Percentiles rank a stretch among this genome's conserved stretches.
phyloP scores from a whole-genome alignment of 2,329 filamentous ascomycete species.

The Fusarium brachygibbosum region DNA sequence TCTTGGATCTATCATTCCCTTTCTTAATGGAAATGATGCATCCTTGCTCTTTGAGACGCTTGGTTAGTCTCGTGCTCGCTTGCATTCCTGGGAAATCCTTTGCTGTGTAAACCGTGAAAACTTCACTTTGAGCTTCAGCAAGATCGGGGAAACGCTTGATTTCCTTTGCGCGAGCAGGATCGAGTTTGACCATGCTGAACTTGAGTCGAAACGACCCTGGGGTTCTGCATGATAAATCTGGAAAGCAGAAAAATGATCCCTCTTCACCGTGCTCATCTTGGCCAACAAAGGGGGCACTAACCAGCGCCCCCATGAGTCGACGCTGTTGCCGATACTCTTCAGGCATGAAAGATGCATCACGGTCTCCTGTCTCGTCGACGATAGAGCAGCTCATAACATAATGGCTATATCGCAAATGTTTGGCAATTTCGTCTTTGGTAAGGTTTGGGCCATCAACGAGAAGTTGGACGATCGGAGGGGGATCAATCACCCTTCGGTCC shows the following conservation, averaged over 20 bases:
- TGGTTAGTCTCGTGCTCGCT: slow-evolving; percentile 80
- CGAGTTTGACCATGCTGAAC: slow-evolving; percentile 80
- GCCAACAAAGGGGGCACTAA: slow-evolving; percentile 81
- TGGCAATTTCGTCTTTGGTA: slow-evolving; percentile 66
- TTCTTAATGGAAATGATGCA: slow-evolving; percentile 90
- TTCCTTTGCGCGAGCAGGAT: slow-evolving; percentile 68
- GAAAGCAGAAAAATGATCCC: slow-evolving; percentile 89
- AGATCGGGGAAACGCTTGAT: slow-evolving; percentile 63
- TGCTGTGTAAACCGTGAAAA: slow-evolving; percentile 85
- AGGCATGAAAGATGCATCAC: slow-evolving; percentile 79
- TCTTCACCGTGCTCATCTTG: slow-evolving; percentile 79
- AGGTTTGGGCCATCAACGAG: slow-evolving; percentile 70
- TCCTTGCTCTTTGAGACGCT: slow-evolving; percentile 81
- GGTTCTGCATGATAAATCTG: slow-evolving; percentile 83
- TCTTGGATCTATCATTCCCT: slow-evolving; percentile 75
- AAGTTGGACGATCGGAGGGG: slow-evolving; percentile 84
- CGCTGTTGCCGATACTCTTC: slow-evolving; percentile 79
- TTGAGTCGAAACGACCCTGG: slow-evolving; percentile 81
- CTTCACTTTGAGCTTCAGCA: slow-evolving; percentile 71
- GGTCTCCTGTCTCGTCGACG: slow-evolving; percentile 75
- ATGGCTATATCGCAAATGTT: slow-evolving; percentile 70
- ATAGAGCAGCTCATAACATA: slow-evolving; percentile 83
- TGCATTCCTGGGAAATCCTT: slow-evolving; percentile 91
- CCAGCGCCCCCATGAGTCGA: slow-evolving; percentile 83
- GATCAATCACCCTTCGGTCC: slow-evolving; percentile 85